Percentiles rank a stretch among this genome's conserved stretches.
Evolutionary conservation across 768 basidiomycete genomes (phyloP).

Genomic region (Rhodosporidiobolus sp.): DNA sequence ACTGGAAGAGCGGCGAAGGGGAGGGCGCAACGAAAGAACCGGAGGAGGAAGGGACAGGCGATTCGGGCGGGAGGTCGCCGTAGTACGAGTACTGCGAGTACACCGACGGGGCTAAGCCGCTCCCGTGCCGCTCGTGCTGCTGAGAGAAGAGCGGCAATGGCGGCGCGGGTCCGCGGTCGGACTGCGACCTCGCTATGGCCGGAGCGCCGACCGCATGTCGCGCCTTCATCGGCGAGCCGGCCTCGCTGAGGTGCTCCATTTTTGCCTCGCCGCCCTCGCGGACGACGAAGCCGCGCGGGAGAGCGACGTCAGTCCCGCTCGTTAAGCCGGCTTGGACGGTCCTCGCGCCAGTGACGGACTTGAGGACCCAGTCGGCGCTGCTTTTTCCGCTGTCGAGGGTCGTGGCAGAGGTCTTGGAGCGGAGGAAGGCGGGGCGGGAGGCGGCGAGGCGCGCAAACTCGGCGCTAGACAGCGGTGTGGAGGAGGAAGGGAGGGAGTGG

Average conservation of each 20-base stretch:
- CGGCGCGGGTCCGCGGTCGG: not conserved
- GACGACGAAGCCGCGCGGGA: not conserved
- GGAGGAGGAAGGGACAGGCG: not conserved
- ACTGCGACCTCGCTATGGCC: not conserved
- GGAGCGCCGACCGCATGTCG: too few species aligned
- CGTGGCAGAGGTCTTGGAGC: not conserved
- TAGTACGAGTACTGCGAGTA: slow-evolving; percentile 35
- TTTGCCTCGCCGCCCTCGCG: not conserved
- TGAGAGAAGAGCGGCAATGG: too few species aligned
- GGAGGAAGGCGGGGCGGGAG: slow-evolving; percentile 11
- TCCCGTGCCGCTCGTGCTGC: not conserved
- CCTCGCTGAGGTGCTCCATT: not conserved
- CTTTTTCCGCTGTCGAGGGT: not conserved
- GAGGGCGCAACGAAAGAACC: not conserved
- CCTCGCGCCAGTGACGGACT: not conserved
- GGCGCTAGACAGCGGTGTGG: not conserved
- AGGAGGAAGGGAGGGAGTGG: not conserved
- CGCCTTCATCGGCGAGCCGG: not conserved
- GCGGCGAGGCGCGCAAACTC: slow-evolving; percentile 12
- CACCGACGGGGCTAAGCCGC: not conserved
- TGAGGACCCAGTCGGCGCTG: not conserved
- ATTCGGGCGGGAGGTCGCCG: not conserved
- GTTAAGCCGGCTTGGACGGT: not conserved
- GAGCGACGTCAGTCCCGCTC: not conserved
- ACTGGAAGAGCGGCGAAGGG: not conserved